Evolutionary conservation across 768 basidiomycete genomes (phyloP).

Genomic region (Cystobasidium tubakii): DNA sequence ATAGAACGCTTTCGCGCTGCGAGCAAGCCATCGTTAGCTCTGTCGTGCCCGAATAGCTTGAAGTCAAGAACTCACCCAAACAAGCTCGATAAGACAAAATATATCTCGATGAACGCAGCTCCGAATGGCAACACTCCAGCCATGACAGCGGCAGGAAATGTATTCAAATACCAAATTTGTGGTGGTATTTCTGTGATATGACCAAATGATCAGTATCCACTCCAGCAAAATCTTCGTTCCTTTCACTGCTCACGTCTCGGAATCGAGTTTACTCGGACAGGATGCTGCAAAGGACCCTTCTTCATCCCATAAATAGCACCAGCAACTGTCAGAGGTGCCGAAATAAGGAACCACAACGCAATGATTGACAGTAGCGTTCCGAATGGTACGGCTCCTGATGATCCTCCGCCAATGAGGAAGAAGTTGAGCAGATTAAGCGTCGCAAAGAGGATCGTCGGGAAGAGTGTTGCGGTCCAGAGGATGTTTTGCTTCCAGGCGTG

Average conservation of each 20-base stretch:
- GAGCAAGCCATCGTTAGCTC: not conserved
- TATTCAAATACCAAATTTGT: slow-evolving; percentile 65
- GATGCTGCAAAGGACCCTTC: slow-evolving; percentile 76
- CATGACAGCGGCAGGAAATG: slow-evolving; percentile 56
- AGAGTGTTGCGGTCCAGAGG: slow-evolving; percentile 69
- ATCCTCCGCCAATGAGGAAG: slow-evolving; percentile 73
- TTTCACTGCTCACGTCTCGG: slow-evolving; percentile 50
- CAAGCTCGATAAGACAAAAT: slow-evolving; percentile 81
- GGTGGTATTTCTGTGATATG: slow-evolving; percentile 52
- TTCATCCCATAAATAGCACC: slow-evolving; percentile 80
- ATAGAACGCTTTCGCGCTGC: slow-evolving; percentile 71
- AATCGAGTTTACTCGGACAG: slow-evolving; percentile 83
- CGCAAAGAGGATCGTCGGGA: slow-evolving; percentile 77
- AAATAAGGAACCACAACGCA: slow-evolving; percentile 72
- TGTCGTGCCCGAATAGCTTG: no score
- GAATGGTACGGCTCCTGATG: slow-evolving; percentile 93
- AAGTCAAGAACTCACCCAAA: slow-evolving; percentile 79
- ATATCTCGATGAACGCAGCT: slow-evolving; percentile 90
- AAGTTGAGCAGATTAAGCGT: slow-evolving; percentile 85
- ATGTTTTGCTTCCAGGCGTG: slow-evolving; percentile 70
- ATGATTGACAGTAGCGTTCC: slow-evolving; percentile 52
- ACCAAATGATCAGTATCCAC: not conserved
- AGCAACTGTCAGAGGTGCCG: slow-evolving; percentile 75
- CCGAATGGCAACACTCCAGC: slow-evolving; percentile 66
- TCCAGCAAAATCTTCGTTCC: no score